Conservation (phyloP, 2,329 filamentous ascomycete species). For the Helotiales sp. region DNA sequence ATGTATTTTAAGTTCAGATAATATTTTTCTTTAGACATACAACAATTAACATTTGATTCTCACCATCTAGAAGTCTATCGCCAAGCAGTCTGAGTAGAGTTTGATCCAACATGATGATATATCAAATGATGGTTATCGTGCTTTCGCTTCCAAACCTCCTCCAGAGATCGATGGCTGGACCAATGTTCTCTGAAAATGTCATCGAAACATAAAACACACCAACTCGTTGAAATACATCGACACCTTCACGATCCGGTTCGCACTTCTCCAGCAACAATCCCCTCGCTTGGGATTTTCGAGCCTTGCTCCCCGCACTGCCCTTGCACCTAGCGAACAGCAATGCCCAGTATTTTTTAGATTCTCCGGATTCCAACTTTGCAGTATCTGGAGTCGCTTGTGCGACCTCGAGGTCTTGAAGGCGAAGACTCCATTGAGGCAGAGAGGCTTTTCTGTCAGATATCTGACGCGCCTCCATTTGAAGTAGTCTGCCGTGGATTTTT, state of each 20-base stretch:
- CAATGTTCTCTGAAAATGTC: neutral
- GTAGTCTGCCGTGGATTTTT: conserved; percentile 10
- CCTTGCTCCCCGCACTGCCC: neutral
- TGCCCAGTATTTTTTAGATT: neutral
- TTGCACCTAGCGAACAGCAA: neutral
- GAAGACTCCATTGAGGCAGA: neutral
- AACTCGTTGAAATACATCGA: neutral
- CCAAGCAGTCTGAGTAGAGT: too few species aligned
- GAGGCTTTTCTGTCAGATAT: neutral
- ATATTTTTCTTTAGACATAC: too few species aligned
- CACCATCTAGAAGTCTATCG: too few species aligned
- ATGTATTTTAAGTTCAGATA: too few species aligned
- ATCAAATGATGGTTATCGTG: neutral
- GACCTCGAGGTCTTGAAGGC: neutral
- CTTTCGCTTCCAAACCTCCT: neutral
- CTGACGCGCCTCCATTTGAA: neutral
- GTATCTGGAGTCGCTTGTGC: neutral
- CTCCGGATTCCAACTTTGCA: neutral
- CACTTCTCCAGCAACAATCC: neutral
- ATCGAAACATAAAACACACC: neutral
- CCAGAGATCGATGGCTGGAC: neutral
- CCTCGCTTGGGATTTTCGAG: neutral
- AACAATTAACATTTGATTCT: too few species aligned
- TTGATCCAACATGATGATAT: neutral
- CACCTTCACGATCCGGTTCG: neutral